Conservation (phyloP, 2,329 filamentous ascomycete species). For the Tetracladium maxilliforme region DNA sequence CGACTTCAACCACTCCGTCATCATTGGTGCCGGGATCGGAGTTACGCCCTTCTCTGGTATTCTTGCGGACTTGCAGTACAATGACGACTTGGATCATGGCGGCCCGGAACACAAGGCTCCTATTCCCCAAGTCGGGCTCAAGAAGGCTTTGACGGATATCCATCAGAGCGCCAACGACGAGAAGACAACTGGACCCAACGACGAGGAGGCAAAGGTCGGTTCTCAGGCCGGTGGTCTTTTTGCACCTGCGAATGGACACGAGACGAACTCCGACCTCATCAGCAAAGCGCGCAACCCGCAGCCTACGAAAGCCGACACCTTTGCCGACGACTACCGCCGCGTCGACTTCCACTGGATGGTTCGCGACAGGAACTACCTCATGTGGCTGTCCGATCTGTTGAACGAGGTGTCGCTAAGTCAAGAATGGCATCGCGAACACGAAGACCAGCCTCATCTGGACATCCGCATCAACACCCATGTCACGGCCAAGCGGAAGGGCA, state of each 20-base stretch:
- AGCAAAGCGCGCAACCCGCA: too few species aligned
- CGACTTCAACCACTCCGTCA: slow-evolving; percentile 38
- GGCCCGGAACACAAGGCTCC: slow-evolving; percentile 7
- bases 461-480: slow-evolving; percentile 41
- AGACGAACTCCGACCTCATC: too few species aligned
- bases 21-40: slow-evolving; percentile 41
- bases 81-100: slow-evolving; percentile 21
- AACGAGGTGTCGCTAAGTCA: slow-evolving; percentile 28
- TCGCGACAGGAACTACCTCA: slow-evolving; percentile 36
- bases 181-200: too few species aligned
- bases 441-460: slow-evolving; percentile 24
- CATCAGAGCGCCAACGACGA: too few species aligned
- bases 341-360: slow-evolving; percentile 48
- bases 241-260: too few species aligned
- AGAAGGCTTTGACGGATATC: slow-evolving; percentile 7
- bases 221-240: too few species aligned
- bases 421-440: slow-evolving; percentile 20
- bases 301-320: slow-evolving; percentile 10
- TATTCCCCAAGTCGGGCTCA: slow-evolving; percentile 5
- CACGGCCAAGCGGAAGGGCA: slow-evolving; percentile 35
- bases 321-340: slow-evolving; percentile 25
- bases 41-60: slow-evolving; percentile 43
- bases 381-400: slow-evolving; percentile 41
- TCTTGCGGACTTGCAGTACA: slow-evolving; percentile 34
- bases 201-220: too few species aligned